Conservation (phyloP, 176 grass and related monocot species). For the Eleusine indica region DNA sequence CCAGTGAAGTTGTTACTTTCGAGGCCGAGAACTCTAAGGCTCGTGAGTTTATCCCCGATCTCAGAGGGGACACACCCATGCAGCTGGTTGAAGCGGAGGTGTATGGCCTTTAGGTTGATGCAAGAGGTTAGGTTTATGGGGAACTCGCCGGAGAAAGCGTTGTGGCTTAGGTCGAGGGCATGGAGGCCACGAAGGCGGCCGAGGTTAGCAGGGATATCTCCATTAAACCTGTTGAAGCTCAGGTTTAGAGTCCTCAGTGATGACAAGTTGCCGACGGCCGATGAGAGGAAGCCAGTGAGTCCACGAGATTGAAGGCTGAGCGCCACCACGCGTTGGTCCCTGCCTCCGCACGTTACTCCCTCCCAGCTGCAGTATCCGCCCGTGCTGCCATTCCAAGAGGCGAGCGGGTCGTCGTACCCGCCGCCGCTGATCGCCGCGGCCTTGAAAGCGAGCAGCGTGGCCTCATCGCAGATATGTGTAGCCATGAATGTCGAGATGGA, state of each 20-base stretch:
- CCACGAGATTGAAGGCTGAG: not conserved
- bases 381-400: not conserved
- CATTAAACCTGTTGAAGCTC: not conserved
- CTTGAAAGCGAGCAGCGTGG: not conserved
- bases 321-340: not conserved
- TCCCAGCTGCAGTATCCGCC: not conserved
- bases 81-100: not conserved
- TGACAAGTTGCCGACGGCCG: not conserved
- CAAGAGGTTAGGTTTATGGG: slow-evolving; percentile 22
- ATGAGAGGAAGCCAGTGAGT: not conserved
- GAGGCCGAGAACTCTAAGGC: not conserved
- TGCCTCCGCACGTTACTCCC: not conserved
- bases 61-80: not conserved
- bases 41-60: not conserved
- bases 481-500: not conserved
- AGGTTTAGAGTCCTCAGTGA: not conserved
- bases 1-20: slow-evolving; percentile 2
- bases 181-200: not conserved
- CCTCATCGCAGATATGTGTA: not conserved
- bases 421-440: not conserved
- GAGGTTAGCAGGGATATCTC: slow-evolving; percentile 1
- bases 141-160: not conserved
- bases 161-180: not conserved
- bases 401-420: not conserved
- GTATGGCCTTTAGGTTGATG: not conserved